phyloP scores from a whole-genome alignment of 2,329 filamentous ascomycete genomes.

The Apiospora marii region DNA sequence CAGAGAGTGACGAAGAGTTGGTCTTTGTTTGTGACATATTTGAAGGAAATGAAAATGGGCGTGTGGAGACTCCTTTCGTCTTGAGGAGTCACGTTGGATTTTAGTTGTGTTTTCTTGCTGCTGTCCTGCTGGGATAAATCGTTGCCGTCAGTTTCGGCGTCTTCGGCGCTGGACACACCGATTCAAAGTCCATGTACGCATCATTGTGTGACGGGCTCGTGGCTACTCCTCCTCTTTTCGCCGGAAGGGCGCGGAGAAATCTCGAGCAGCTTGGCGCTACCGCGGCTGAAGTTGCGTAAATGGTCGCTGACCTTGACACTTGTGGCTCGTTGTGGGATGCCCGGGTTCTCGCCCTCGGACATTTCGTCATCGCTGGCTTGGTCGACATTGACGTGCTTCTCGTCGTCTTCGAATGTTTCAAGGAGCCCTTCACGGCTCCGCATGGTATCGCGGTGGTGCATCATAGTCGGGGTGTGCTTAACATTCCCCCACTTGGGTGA shows the following conservation, averaged over 20 bases:
- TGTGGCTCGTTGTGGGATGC: conserved; percentile 67
- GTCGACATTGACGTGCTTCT: conserved; percentile 39
- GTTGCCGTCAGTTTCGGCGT: background rate
- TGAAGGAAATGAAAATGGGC: conserved; percentile 10
- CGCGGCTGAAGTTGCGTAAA: conserved; percentile 76
- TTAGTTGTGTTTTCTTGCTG: conserved; percentile 18
- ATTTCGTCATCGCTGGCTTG: conserved; percentile 41
- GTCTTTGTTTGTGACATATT: conserved; percentile 10
- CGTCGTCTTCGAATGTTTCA: conserved; percentile 48
- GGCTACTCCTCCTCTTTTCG: conserved; percentile 53
- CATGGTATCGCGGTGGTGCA: conserved; percentile 52
- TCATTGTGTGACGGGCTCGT: conserved; percentile 41
- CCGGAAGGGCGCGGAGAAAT: conserved; percentile 64
- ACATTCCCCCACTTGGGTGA: conserved; percentile 63
- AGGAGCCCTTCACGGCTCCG: conserved; percentile 61
- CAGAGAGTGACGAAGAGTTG: conserved; percentile 19
- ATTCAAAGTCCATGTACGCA: background rate
- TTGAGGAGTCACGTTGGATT: conserved; percentile 3
- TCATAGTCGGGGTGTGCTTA: conserved; percentile 60
- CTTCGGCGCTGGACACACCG: background rate
- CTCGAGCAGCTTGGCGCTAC: conserved; percentile 78
- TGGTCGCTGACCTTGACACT: conserved; percentile 75
- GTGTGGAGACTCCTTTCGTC: background rate
- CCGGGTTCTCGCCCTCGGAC: conserved; percentile 39
- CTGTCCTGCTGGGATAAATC: conserved; percentile 21